Conservation (phyloP, 768 basidiomycete genomes). For the Tylopilus cervinicoccineus region DNA sequence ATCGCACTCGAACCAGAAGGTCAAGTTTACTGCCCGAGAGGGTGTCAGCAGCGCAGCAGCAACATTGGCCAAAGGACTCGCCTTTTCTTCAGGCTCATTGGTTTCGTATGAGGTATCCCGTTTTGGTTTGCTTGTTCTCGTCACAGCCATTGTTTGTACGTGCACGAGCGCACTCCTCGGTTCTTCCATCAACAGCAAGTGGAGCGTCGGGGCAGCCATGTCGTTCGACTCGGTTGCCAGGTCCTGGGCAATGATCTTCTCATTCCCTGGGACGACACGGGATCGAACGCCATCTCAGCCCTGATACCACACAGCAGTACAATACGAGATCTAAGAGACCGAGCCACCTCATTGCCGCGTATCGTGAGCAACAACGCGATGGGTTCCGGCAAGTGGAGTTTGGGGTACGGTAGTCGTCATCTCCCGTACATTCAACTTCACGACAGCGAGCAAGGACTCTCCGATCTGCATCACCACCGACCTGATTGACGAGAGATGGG, state of each 20-base stretch:
- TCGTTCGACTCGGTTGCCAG: not conserved
- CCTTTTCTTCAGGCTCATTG: conserved; percentile 61
- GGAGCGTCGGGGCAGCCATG: not conserved
- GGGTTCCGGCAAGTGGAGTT: not conserved
- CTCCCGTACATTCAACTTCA: not conserved
- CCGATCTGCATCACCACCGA: not conserved
- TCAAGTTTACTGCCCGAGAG: conserved; percentile 66
- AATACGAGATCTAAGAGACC: not conserved
- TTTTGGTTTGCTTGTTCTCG: conserved; percentile 8
- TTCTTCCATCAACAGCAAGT: no score
- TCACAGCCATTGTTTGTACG: conserved; percentile 20
- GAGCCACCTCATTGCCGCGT: not conserved
- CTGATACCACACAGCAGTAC: not conserved
- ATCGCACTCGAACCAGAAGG: conserved; percentile 89
- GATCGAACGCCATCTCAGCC: not conserved
- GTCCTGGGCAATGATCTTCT: not conserved
- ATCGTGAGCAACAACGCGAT: not conserved
- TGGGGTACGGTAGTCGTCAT: no score
- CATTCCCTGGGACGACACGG: not conserved
- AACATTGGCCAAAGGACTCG: conserved; percentile 13
- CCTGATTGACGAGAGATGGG: not conserved
- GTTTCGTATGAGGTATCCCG: not conserved
- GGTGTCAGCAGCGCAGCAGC: not conserved
- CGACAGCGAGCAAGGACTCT: not conserved
- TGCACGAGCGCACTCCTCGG: no score